Evolutionary conservation across 805 yeast genomes (phyloP), one percentile per base, ranked within the genome.

Genomic region (Danielia oregonensis): DNA sequence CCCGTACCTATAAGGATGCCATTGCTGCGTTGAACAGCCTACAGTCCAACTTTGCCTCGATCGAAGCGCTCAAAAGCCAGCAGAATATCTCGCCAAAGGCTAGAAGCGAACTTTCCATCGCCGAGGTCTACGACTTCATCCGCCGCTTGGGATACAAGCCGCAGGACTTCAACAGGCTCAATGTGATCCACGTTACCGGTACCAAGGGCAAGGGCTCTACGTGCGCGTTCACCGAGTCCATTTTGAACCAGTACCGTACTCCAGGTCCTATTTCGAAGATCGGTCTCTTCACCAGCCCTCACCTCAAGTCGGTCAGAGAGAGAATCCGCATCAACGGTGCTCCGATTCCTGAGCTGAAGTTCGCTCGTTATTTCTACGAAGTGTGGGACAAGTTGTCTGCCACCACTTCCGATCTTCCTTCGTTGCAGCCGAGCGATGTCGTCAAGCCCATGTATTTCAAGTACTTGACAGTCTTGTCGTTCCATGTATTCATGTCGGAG

Each of bases 181-280:
- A 89, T 48, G 72, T 88, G 2, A 73, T 93, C 26, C 99, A 93
- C 54, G 82, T 94, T 24, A 89, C 99, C 0, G 99, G 99, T 14
- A 93, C 99, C 1, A 93, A 93, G 57, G 99, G 99, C 10, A 93
- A 93, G 63, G 99, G 99, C 1, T 88, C 97, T 0, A 91, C 97
- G 0, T 91, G 97, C 60, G 96, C 98, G 0, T 93, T 93, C 54
- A 77, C 88, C 2, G 85, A 86, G 50, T 78, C 93, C 2, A 86
- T 94, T 25, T 59, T 94, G 41, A 52, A 61, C 6, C 86, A 86
- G 53, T 86, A 86, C 50, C 63, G 60, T 17, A 41, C 44, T 26
- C 17, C 35, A 4, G 49, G 47, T 23, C 48, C 55, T 19, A 63
- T 82, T 36, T 56, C 60, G 13, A 86, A 86, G 57, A 74, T 89